Conservation (phyloP, 2,329 filamentous ascomycete genomes). For the Aureobasidium sp. region DNA sequence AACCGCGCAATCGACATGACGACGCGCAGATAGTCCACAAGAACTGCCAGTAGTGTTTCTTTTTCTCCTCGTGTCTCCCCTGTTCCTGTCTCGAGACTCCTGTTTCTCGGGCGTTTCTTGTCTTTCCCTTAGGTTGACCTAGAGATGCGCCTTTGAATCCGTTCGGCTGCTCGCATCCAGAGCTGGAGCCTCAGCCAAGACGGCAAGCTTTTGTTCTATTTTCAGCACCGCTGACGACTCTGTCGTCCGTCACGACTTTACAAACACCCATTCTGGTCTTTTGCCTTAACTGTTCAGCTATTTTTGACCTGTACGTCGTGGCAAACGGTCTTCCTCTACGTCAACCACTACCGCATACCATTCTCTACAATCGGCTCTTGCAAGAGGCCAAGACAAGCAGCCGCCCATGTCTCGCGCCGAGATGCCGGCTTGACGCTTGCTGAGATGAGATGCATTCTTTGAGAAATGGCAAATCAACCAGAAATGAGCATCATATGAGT, state of each 20-base stretch:
- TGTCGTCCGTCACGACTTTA: not conserved
- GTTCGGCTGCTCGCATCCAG: constrained; percentile 8
- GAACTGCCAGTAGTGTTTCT: constrained; percentile 13
- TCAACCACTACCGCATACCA: not conserved
- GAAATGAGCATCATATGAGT: not conserved
- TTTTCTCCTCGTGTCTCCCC: not conserved
- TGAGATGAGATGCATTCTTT: constrained; percentile 2
- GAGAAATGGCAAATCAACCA: not conserved
- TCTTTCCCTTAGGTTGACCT: constrained; percentile 6
- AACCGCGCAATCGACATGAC: constrained; percentile 15
- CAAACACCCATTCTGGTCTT: not conserved
- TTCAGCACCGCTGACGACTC: constrained; percentile 2
- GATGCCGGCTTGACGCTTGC: not conserved
- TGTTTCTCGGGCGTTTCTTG: constrained; percentile 4
- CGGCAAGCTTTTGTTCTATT: constrained; percentile 3
- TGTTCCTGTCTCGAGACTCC: not conserved
- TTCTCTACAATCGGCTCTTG: not conserved
- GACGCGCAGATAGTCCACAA: not conserved
- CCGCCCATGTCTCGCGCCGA: constrained; percentile 4
- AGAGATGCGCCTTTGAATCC: constrained; percentile 6
- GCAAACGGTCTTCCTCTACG: not conserved
- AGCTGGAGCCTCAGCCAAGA: not conserved
- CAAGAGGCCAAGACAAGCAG: not conserved
- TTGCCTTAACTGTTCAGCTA: not conserved
- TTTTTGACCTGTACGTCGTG: not conserved